Base-by-base conservation (phyloP, 108 stramenopile genomes). In the Epithemia pelagica region DNA sequence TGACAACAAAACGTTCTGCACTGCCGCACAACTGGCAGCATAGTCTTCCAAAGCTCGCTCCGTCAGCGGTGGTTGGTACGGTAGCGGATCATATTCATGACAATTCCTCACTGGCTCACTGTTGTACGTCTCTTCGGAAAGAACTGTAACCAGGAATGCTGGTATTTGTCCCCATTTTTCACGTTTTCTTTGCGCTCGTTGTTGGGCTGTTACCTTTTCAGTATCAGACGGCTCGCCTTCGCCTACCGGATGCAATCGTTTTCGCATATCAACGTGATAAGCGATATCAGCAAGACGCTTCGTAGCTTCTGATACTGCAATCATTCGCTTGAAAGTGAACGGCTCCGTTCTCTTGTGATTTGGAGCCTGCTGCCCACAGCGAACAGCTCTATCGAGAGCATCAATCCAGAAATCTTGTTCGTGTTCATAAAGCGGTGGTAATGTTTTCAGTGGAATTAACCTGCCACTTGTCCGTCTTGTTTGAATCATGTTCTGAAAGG, bases 261-360 rank as follows among this genome's bases (percentile, higher is more conserved):
- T 56, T 22, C 59, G 66, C 7, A 81, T 55, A 22, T 75, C 76
- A 0, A 87, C 83, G 22, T 86, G 64, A 64, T 83, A 86, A 10
- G 72, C 69, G 32, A 92, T 88, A 46, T 88, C 85, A 1, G 83
- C 65, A 52, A 92, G 67, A 29, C 46, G 61, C 30, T 77, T 58
- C 1, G 76, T 80, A 0, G 76, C 60, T 19, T 30, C 26, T 10
- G 85, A 85, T 23, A 76, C 71, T 26, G 82, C 58, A 21, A 88
- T 29, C 24, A 93, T 77, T 2, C 78, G 74, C 52, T 71, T 68
- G 69, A 85, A 93, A 8, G 80, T 83, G 52, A 74, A 77, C 1
- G 86, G 84, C 71, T 89, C 85, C 28, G 79, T 88, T 21, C 74
- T 58, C 37, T 80, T 85, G 65, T 89, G 86, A 61, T 87, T 92